These are phyloP conservation scores for Psophocarpus tetragonolobus DNA, from an alignment of 306 rosid genomes.

Conservation along the genomic window DNA sequence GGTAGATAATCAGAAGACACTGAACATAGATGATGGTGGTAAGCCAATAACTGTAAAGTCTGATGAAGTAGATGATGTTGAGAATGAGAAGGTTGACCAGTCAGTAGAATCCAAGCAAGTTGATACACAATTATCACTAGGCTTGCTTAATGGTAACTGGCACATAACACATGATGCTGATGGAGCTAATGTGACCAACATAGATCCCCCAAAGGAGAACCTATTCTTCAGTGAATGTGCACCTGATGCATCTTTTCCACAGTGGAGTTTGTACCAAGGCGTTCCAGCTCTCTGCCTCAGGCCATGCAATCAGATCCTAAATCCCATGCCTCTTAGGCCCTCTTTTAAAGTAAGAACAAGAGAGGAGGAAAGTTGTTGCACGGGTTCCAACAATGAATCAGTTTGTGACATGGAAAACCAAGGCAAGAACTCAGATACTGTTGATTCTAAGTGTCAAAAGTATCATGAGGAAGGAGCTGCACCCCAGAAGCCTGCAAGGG, in stretches of 20 bases:
- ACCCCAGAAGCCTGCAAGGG: constrained; percentile 51
- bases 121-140: constrained; percentile 50
- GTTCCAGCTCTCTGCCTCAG: constrained; percentile 37
- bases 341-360: constrained; percentile 36
- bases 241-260: constrained; percentile 36
- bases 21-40: constrained; percentile 28
- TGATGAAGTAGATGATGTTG: constrained; percentile 27
- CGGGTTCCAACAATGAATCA: constrained; percentile 57
- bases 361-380: constrained; percentile 54
- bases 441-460: constrained; percentile 41
- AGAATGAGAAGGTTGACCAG: constrained; percentile 45
- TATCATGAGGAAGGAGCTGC: constrained; percentile 28
- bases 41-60: constrained; percentile 33
- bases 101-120: constrained; percentile 37
- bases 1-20: constrained; percentile 40
- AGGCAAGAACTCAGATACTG: constrained; percentile 48
- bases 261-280: constrained; percentile 53
- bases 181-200: constrained; percentile 25
- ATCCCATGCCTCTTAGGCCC: constrained; percentile 34
- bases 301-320: constrained; percentile 34
- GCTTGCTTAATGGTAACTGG: constrained; percentile 36
- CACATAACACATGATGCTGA: constrained; percentile 32
- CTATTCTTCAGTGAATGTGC: constrained; percentile 20
- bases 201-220: constrained; percentile 38
- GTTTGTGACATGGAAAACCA: constrained; percentile 40